Evolutionary conservation across 306 rosid genomes (phyloP).

Genomic region (Fragaria vesca): DNA sequence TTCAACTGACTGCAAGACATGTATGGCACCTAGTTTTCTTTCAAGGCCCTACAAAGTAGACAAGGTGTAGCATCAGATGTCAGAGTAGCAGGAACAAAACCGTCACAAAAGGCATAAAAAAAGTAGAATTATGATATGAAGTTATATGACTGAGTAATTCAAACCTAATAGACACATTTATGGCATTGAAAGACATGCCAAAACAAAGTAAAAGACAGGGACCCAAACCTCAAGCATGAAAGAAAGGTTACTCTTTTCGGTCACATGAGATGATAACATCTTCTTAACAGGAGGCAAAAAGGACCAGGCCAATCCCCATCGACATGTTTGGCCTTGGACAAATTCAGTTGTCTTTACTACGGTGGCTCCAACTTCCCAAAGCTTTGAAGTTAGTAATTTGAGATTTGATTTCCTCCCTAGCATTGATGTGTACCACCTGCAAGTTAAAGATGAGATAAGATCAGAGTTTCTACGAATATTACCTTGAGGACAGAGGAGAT

Average conservation of each 20-base stretch:
- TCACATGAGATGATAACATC: slow-evolving; percentile 39
- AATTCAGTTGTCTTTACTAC: slow-evolving; percentile 86
- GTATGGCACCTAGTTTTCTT: slow-evolving; percentile 61
- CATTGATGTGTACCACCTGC: slow-evolving; percentile 94
- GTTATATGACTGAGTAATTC: background rate
- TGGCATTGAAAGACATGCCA: background rate
- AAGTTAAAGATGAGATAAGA: slow-evolving; percentile 17
- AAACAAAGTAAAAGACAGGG: background rate
- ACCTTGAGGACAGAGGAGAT: background rate
- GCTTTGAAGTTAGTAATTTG: slow-evolving; percentile 59
- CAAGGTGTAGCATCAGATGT: slow-evolving; percentile 14
- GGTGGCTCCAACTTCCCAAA: slow-evolving; percentile 75
- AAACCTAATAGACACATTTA: background rate
- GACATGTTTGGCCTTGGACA: slow-evolving; percentile 79
- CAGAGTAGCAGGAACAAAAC: slow-evolving; percentile 21
- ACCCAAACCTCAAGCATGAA: slow-evolving; percentile 58
- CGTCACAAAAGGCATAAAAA: background rate
- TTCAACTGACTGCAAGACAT: slow-evolving; percentile 63
- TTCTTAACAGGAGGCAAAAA: slow-evolving; percentile 62
- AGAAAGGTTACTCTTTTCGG: slow-evolving; percentile 55
- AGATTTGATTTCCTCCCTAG: slow-evolving; percentile 60
- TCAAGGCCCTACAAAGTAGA: slow-evolving; percentile 55
- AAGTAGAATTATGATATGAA: background rate
- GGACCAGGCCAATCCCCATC: slow-evolving; percentile 97
- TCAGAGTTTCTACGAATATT: background rate